A percentile compares a stretch with the other conserved stretches of the same genome.
Conservation (phyloP, 2,329 filamentous ascomycete genomes). For the Colletotrichum neosansevieriae region DNA sequence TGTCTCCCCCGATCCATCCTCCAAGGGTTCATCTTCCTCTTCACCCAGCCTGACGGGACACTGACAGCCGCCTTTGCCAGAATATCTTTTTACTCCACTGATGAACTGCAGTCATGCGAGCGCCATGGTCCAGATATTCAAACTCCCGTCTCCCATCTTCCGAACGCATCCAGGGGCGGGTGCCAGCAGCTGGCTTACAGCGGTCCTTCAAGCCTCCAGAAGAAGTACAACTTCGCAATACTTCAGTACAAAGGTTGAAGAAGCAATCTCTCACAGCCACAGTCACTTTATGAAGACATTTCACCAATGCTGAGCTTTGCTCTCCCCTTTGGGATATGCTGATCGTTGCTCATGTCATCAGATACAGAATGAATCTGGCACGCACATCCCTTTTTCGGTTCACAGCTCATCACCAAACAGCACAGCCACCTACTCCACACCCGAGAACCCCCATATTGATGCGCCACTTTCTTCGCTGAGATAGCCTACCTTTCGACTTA, state of each 20-base stretch:
- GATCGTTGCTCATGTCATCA: background rate
- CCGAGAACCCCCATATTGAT: background rate
- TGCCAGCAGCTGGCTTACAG: too few relatives aligned
- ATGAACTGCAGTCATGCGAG: background rate
- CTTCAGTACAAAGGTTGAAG: too few relatives aligned
- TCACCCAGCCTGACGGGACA: slow-evolving; percentile 25
- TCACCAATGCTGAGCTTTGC: too few relatives aligned
- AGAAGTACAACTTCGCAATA: too few relatives aligned
- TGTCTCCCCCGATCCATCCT: slow-evolving; percentile 32
- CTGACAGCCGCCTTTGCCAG: slow-evolving; percentile 37
- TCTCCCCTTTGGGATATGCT: background rate
- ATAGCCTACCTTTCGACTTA: background rate
- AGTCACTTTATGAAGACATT: too few relatives aligned
- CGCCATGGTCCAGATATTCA: background rate
- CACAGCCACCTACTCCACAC: background rate
- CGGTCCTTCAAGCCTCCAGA: too few relatives aligned
- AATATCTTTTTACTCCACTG: background rate
- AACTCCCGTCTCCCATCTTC: background rate
- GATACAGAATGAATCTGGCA: background rate
- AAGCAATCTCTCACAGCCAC: too few relatives aligned
- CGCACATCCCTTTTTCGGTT: slow-evolving; percentile 31
- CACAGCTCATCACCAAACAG: slow-evolving; percentile 4
- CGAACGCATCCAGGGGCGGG: too few relatives aligned
- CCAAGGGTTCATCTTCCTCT: slow-evolving; percentile 35
- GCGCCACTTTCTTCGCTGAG: background rate